Evolutionary conservation across 768 basidiomycete genomes (phyloP), one percentile per base, ranked within the genome.

Genomic region (Multifurca ochricompacta): DNA sequence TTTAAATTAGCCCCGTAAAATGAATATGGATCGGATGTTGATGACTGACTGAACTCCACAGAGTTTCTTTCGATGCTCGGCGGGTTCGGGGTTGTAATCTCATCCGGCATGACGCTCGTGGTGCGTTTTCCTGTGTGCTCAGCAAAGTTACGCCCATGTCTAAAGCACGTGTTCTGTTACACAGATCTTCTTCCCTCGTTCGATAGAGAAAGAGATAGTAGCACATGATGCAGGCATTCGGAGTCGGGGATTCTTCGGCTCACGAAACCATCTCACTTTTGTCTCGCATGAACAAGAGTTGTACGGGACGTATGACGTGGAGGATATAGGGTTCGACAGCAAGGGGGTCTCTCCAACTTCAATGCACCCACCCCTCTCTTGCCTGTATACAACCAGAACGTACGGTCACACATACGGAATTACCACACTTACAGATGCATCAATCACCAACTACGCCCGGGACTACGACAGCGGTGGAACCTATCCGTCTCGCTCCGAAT

Each of bases 111-210:
- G 19, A 61, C 60, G 6, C 54, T 61, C 40, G 48, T 59, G 35
- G 60, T 59, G 14, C 46, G 60, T 36, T 36, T 27, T 6, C 36
- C 25, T 11, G 9, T n/a, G n/a, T n/a, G n/a, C n/a, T n/a, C n/a
- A n/a, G n/a, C n/a, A n/a, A n/a, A n/a, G n/a, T n/a, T n/a, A n/a
- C n/a, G n/a, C n/a, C n/a, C n/a, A n/a, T n/a, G n/a, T n/a, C n/a
- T n/a, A n/a, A n/a, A n/a, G n/a, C n/a, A n/a, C n/a, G n/a, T n/a
- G n/a, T n/a, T n/a, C n/a, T n/a, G 16, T 19, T 21, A 7, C 46
- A 14, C 31, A 61, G 60, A 59, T 61, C 19, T 61, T 61, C 54
- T 61, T 61, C 48, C 60, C 60, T 10, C 60, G 60, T 6, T 59
- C 58, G 2, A 43, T 61, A 36, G 58, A 59, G 44, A 55, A 35